phyloP scores from a whole-genome alignment of 2,329 filamentous ascomycete species.

The Colletotrichum viniferum region DNA sequence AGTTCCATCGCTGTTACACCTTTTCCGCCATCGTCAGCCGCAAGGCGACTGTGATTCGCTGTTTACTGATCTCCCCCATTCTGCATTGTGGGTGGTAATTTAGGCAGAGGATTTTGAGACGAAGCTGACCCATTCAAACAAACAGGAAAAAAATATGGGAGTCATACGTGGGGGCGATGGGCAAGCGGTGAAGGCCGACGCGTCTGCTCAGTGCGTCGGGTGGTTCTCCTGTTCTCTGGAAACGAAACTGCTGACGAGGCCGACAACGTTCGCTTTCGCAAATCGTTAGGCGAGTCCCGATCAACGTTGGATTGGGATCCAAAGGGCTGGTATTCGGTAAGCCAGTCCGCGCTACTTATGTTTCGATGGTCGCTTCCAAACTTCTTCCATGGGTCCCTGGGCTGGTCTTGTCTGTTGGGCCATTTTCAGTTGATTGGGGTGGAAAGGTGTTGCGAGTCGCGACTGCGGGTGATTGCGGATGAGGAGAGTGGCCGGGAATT shows the following conservation, averaged over 20 bases:
- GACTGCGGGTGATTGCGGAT: neutral
- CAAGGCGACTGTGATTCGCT: no score
- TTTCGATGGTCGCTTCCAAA: neutral
- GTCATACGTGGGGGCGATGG: neutral
- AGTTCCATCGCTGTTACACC: no score
- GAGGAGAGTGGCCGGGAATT: neutral
- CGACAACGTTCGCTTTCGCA: neutral
- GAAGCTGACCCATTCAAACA: neutral
- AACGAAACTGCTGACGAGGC: slow-evolving; percentile 14
- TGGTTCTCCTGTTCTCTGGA: neutral
- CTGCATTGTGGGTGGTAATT: no score
- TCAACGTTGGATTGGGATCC: neutral
- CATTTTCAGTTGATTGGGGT: neutral
- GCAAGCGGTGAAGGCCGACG: neutral
- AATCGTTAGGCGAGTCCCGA: neutral
- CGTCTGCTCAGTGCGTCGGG: neutral
- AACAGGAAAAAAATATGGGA: no score
- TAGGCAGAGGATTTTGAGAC: no score
- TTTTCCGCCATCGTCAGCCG: no score
- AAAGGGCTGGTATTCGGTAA: neutral
- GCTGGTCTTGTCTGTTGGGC: neutral
- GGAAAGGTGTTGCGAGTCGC: neutral
- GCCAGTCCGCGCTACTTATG: neutral
- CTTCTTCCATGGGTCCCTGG: neutral
- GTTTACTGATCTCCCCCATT: no score